Evolutionary conservation across 495 filamentous ascomycete genomes (phyloP).

Genomic region (Penicillium roqueforti): DNA sequence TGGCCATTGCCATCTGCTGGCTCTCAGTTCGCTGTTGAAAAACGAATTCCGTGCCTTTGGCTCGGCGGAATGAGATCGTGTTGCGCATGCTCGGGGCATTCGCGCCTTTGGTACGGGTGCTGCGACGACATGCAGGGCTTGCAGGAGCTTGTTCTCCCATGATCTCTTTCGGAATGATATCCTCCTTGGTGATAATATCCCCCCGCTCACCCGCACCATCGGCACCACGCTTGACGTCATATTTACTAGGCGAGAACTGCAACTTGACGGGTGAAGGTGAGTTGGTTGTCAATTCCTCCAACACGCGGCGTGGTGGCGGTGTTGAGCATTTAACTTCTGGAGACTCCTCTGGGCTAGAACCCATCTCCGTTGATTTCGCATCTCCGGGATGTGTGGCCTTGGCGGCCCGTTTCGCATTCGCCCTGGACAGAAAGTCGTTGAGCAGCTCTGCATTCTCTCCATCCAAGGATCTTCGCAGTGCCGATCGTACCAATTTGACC

Average conservation of each 20-base stretch:
- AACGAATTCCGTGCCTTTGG: constrained; percentile 53
- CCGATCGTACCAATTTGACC: constrained; percentile 39
- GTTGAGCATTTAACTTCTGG: constrained; percentile 31
- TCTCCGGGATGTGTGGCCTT: constrained; percentile 34
- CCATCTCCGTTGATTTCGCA: constrained; percentile 14
- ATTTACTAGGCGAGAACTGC: constrained; percentile 30
- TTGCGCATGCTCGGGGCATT: constrained; percentile 37
- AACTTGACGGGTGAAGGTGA: constrained; percentile 49
- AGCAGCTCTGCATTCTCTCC: constrained; percentile 57
- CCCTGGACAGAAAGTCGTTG: constrained; percentile 57
- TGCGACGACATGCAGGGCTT: constrained; percentile 39
- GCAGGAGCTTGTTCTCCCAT: constrained; percentile 22
- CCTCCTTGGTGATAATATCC: constrained; percentile 18
- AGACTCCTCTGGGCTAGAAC: constrained; percentile 18
- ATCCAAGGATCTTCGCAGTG: constrained; percentile 41
- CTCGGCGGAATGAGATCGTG: constrained; percentile 51
- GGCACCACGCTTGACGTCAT: constrained; percentile 7
- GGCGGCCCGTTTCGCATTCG: constrained; percentile 56
- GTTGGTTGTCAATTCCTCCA: constrained; percentile 52
- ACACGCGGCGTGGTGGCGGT: constrained; percentile 43
- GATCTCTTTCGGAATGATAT: constrained; percentile 16
- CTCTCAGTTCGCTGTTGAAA: constrained; percentile 54
- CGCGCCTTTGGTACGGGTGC: constrained; percentile 36
- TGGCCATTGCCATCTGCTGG: constrained; percentile 52
- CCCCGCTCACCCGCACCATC: constrained; percentile 13